A percentile compares a stretch with the other conserved stretches of the same genome.
Evolutionary conservation across 305 asterid species (phyloP).

Genomic region (Fraxinus sp.): DNA sequence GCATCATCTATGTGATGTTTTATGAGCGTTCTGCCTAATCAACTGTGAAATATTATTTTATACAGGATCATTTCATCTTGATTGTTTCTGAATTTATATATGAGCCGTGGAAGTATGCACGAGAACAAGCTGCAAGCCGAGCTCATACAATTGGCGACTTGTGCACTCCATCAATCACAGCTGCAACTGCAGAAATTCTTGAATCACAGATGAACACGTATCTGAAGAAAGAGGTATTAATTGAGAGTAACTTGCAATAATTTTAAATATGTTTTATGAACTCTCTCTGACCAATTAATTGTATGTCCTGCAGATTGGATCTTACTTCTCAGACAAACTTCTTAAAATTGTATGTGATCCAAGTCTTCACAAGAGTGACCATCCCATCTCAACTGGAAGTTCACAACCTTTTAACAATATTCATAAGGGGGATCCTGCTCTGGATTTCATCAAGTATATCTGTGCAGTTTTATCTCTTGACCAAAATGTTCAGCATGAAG

Average conservation of each 20-base stretch:
- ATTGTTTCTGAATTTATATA: constrained; percentile 86
- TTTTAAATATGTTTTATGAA: constrained; percentile 1
- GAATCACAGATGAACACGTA: constrained; percentile 70
- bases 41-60: constrained; percentile 21
- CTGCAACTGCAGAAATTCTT: constrained; percentile 82
- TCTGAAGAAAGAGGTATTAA: constrained; percentile 73
- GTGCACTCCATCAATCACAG: constrained; percentile 91
- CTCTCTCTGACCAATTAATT: constrained; percentile 12
- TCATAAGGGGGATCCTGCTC: constrained; percentile 70
- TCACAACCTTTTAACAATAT: constrained; percentile 37
- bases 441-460: constrained; percentile 87
- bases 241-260: constrained; percentile 11
- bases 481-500: constrained; percentile 90
- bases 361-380: constrained; percentile 51
- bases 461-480: constrained; percentile 94
- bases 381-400: constrained; percentile 38
- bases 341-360: constrained; percentile 82
- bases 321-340: constrained; percentile 84
- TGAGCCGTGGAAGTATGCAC: constrained; percentile 89
- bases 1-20: constrained; percentile 18
- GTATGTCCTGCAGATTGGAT: constrained; percentile 57
- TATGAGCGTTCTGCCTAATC: constrained; percentile 21
- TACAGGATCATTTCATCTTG: constrained; percentile 84
- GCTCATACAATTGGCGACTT: constrained; percentile 53
- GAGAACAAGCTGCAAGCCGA: constrained; percentile 70